These are phyloP conservation scores for Pyracantha coccinea DNA, from an alignment of 331 rosid genomes.

Conservation along the genomic window DNA sequence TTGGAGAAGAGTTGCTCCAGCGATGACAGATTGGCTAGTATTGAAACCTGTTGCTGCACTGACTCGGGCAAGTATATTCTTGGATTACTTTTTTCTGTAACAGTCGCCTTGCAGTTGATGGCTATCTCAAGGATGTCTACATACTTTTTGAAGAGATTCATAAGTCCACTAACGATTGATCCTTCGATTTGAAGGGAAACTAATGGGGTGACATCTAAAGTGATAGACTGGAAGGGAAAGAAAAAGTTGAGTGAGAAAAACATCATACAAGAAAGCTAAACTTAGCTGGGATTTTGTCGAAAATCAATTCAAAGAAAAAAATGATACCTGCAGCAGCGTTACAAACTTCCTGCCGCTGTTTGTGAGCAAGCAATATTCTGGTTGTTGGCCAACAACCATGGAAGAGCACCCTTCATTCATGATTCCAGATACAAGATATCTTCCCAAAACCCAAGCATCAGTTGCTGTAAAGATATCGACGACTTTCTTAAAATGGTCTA, in stretches of 20 bases:
- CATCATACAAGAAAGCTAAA: neutral
- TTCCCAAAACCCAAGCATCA: conserved; percentile 63
- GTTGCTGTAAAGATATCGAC: conserved; percentile 42
- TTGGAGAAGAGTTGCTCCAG: conserved; percentile 28
- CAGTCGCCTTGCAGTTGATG: conserved; percentile 23
- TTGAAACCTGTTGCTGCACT: conserved; percentile 45
- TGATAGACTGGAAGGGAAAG: conserved; percentile 29
- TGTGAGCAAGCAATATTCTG: conserved; percentile 57
- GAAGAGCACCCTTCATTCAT: conserved; percentile 31
- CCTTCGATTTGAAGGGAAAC: conserved; percentile 49
- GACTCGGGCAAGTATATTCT: conserved; percentile 40
- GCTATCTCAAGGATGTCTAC: conserved; percentile 38
- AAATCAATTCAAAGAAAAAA: neutral
- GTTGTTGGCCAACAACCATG: conserved; percentile 27
- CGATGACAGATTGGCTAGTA: conserved; percentile 57
- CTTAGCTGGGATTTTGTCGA: neutral
- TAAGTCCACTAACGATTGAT: conserved; percentile 38
- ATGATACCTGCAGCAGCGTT: conserved; percentile 53
- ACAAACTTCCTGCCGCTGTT: conserved; percentile 57
- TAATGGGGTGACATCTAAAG: conserved; percentile 45
- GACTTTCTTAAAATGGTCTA: conserved; percentile 55
- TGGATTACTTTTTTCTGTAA: conserved; percentile 21
- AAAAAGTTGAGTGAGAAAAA: neutral
- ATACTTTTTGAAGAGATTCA: conserved; percentile 46
- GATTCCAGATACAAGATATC: conserved; percentile 54